These are phyloP conservation scores for Globisporangium canariense DNA, from an alignment of 352 stramenopile species.

Conservation along the genomic window DNA sequence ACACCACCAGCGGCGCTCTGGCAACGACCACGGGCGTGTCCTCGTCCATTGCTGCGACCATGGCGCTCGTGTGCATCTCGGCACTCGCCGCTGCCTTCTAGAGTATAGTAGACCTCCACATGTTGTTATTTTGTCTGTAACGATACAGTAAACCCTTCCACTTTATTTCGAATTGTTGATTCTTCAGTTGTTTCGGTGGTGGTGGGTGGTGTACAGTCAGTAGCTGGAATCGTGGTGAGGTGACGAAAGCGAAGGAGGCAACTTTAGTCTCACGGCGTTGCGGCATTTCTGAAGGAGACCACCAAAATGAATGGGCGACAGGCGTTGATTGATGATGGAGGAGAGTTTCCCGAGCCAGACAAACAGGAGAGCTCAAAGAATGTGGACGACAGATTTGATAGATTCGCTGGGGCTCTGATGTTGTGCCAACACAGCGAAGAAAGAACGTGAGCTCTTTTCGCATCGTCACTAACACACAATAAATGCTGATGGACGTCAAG, in stretches of 20 bases:
- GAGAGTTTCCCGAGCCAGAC: background rate
- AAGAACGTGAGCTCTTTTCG: background rate
- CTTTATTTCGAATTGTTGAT: background rate
- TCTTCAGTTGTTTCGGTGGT: background rate
- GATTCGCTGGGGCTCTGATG: background rate
- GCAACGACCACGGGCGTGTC: background rate
- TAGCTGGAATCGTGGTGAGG: background rate
- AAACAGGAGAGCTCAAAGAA: background rate
- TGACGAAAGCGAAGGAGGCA: background rate
- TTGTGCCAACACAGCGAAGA: background rate
- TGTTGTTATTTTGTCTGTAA: background rate
- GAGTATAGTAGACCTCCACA: background rate
- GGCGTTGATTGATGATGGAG: background rate
- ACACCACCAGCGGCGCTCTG: background rate
- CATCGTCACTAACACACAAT: background rate
- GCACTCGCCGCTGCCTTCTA: conserved; percentile 13
- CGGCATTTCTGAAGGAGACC: background rate
- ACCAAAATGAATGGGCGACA: background rate
- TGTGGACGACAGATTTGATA: background rate
- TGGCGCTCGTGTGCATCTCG: conserved; percentile 7
- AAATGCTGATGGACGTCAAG: background rate
- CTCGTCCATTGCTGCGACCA: background rate
- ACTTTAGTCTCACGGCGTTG: too few relatives aligned
- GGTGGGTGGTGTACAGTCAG: too few relatives aligned
- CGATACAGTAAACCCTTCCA: background rate